Base-by-base conservation (phyloP, 768 basidiomycete genomes). In the Russula brevipes region DNA sequence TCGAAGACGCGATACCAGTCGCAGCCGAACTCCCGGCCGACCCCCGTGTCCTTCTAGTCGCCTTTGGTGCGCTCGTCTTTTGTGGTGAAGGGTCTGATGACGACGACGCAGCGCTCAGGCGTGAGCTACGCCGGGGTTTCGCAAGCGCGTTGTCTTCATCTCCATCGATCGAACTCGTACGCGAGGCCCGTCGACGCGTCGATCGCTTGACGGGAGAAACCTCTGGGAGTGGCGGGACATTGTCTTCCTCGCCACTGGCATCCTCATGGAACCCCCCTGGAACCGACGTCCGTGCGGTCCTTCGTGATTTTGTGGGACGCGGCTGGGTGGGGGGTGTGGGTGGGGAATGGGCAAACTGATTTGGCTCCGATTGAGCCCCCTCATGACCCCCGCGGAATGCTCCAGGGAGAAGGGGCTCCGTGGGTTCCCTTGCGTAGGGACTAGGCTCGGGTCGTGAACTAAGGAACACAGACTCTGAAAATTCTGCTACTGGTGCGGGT, bases 101-200 rank as follows among this genome's bases (percentile, higher is more conserved):
- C 46, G 65, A 66, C n/a, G 67, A 68, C 4, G 67, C 61, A 1
- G 46, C 61, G 30, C 67, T 68, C 49, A 68, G 42, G 35, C 67
- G 65, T 39, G 67, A 63, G 61, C 67, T 68, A 11, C 67, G 65
- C n/a, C 67, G 61, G 3, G 65, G 60, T 36, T 55, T 54, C 16
- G 47, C 42, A 0, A 35, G 36, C 1, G 12, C 49, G 11, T n/a
- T 45, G 9, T 55, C 65, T 19, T 68, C 66, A 30, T 66, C 64
- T 8, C 17, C 66, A 11, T 62, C 65, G 5, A 24, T 31, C 11
- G 58, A 54, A 42, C 42, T 52, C 4, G 67, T 33, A 11, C 65
- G 52, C 42, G 61, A 55, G 33, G 16, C 54, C 14, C 65, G 54
- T 17, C 46, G 50, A 10, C 67, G 65, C 30, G 58, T 42, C 17